A percentile compares a stretch with the other conserved stretches of the same genome.
Conservation (phyloP, 805 yeast genomes). For the Saccharomycopsis capsularis region DNA sequence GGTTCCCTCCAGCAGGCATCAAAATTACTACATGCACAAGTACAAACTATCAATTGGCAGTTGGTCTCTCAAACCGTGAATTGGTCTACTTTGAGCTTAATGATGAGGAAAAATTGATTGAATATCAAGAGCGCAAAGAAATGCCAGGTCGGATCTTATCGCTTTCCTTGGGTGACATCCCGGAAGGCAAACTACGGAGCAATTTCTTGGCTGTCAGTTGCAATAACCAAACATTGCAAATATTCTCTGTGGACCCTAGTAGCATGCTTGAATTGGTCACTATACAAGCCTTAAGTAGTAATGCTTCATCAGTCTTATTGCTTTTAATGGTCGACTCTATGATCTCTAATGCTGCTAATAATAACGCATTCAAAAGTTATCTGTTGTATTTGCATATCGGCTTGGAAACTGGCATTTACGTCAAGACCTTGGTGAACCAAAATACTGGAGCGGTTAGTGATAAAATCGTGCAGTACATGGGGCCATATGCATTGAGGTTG, state of each 20-base stretch:
- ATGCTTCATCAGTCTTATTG: conserved; percentile 38
- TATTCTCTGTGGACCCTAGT: conserved; percentile 55
- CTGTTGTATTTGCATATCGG: conserved; percentile 61
- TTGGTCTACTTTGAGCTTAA: conserved; percentile 78
- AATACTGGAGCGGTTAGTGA: conserved; percentile 56
- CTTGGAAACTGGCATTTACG: conserved; percentile 75
- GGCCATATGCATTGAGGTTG: conserved; percentile 55
- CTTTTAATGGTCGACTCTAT: conserved; percentile 27
- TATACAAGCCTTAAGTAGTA: conserved; percentile 52
- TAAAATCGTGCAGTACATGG: conserved; percentile 65
- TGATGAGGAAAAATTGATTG: conserved; percentile 55
- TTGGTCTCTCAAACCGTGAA: conserved; percentile 68
- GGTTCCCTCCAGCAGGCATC: conserved; percentile 81
- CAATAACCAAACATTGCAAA: conserved; percentile 61
- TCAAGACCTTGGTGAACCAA: conserved; percentile 50
- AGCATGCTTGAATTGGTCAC: conserved; percentile 54
- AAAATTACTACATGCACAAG: conserved; percentile 52
- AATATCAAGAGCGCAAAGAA: conserved; percentile 57
- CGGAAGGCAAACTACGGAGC: conserved; percentile 41
- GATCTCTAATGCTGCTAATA: conserved; percentile 15
- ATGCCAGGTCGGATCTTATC: conserved; percentile 44
- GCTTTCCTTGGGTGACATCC: conserved; percentile 41
- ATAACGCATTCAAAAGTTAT: conserved; percentile 15
- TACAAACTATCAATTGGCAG: conserved; percentile 59
- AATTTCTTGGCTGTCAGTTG: conserved; percentile 64